Conservation (phyloP, 139 green algal genomes). For the Diplosphaera chodatii region DNA sequence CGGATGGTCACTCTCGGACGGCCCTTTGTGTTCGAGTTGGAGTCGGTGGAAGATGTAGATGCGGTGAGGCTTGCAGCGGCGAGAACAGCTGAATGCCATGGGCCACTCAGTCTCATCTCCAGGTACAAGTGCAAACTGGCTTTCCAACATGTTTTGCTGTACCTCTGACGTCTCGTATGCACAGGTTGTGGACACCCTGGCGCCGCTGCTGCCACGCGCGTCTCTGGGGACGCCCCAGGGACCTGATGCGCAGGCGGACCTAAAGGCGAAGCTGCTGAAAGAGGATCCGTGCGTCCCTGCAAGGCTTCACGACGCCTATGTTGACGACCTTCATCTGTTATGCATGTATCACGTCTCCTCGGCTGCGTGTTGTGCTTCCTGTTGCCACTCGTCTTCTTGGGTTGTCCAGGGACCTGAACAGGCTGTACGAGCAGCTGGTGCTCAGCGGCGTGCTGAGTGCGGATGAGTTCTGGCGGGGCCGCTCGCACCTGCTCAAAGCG, state of each 20-base stretch:
- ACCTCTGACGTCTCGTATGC: too few relatives aligned
- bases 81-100: too few relatives aligned
- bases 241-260: slow-evolving; percentile 6
- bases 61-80: too few relatives aligned
- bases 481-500: slow-evolving; percentile 11
- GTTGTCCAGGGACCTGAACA: slow-evolving; percentile 35
- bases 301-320: too few relatives aligned
- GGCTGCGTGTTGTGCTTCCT: too few relatives aligned
- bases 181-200: slow-evolving; percentile 15
- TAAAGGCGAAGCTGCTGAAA: slow-evolving; percentile 12
- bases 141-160: too few relatives aligned
- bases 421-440: slow-evolving; percentile 39
- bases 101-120: too few relatives aligned
- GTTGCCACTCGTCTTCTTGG: too few relatives aligned
- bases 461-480: slow-evolving; percentile 38
- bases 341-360: too few relatives aligned
- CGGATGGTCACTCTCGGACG: not conserved
- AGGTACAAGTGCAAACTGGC: too few relatives aligned
- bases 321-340: too few relatives aligned
- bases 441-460: slow-evolving; percentile 31
- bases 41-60: slow-evolving; percentile 8
- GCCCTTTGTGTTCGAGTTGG: slow-evolving; percentile 13
- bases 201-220: slow-evolving; percentile 1
- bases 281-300: slow-evolving; percentile 6
- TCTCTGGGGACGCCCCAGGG: not conserved